Percentiles rank a stretch among this genome's conserved stretches.
Evolutionary conservation across 1,139 yeast species (phyloP).

Genomic region (Suhomyces coccinellae): DNA sequence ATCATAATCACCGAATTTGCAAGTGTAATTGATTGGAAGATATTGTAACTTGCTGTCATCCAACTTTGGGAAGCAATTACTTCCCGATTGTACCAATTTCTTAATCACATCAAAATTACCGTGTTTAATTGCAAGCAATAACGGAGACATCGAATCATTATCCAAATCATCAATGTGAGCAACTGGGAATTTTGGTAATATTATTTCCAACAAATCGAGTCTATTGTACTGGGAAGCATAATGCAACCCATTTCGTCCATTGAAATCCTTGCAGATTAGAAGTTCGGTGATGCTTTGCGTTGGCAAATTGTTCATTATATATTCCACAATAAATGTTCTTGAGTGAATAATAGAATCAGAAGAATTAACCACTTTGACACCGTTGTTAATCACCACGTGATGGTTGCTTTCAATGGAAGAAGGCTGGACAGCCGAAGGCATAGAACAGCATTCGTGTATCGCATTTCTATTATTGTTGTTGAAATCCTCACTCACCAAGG

Average conservation of each 20-base stretch:
- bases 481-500: conserved; percentile 40
- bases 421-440: conserved; percentile 29
- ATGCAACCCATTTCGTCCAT: conserved; percentile 84
- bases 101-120: conserved; percentile 58
- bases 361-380: conserved; percentile 45
- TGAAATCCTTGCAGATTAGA: conserved; percentile 52
- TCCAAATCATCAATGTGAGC: conserved; percentile 54
- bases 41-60: conserved; percentile 57
- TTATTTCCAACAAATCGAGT: conserved; percentile 50
- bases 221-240: conserved; percentile 78
- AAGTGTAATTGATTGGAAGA: conserved; percentile 86
- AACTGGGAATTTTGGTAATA: conserved; percentile 42
- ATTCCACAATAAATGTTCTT: conserved; percentile 39
- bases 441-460: conserved; percentile 49
- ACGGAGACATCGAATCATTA: conserved; percentile 76
- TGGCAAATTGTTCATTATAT: conserved; percentile 29
- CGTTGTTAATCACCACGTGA: conserved; percentile 44
- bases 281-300: conserved; percentile 23
- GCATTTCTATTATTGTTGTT: conserved; percentile 43
- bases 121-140: conserved; percentile 74
- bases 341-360: conserved; percentile 46
- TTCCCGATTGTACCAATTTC: conserved; percentile 45
- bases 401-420: conserved; percentile 32
- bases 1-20: conserved; percentile 76
- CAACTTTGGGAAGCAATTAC: conserved; percentile 56